These are phyloP conservation scores for Kwoniella dendrophila DNA, from an alignment of 768 basidiomycete genomes.

Conservation along the genomic window DNA sequence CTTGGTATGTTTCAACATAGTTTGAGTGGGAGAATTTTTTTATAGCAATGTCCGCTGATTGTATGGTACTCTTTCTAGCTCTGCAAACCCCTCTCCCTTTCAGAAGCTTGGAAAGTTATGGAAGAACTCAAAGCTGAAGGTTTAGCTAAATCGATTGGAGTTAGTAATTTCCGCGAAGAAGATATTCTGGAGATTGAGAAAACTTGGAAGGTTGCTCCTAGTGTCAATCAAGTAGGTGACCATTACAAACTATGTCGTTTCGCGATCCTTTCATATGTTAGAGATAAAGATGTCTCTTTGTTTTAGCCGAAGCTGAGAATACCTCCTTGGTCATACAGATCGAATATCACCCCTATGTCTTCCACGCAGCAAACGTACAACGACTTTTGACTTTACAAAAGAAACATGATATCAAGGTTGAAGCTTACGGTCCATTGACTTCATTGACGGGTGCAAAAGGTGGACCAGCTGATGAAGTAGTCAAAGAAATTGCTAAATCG, in stretches of 20 bases:
- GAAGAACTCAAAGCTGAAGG: conserved; percentile 61
- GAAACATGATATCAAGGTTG: conserved; percentile 20
- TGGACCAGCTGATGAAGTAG: conserved; percentile 28
- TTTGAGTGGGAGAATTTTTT: not conserved
- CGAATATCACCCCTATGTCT: conserved; percentile 31
- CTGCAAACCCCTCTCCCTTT: conserved; percentile 54
- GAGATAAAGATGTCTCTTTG: not conserved
- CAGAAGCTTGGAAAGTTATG: conserved; percentile 66
- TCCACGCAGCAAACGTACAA: conserved; percentile 24
- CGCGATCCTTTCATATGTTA: too few relatives aligned
- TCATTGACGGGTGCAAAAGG: conserved; percentile 25
- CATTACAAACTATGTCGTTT: not conserved
- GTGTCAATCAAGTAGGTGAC: conserved; percentile 50
- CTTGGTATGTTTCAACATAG: conserved; percentile 15
- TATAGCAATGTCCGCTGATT: not conserved
- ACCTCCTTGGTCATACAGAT: conserved; percentile 15
- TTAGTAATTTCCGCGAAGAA: conserved; percentile 55
- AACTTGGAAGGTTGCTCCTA: conserved; percentile 31
- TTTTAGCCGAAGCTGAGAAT: not conserved
- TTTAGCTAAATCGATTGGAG: conserved; percentile 51
- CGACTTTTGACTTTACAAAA: conserved; percentile 9
- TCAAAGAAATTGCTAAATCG: conserved; percentile 23
- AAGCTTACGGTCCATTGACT: conserved; percentile 29
- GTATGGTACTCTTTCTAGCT: conserved; percentile 9
- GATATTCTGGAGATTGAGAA: conserved; percentile 52